Evolutionary conservation across 2,329 filamentous ascomycete species (phyloP).

Genomic region (Curvularia lunata): DNA sequence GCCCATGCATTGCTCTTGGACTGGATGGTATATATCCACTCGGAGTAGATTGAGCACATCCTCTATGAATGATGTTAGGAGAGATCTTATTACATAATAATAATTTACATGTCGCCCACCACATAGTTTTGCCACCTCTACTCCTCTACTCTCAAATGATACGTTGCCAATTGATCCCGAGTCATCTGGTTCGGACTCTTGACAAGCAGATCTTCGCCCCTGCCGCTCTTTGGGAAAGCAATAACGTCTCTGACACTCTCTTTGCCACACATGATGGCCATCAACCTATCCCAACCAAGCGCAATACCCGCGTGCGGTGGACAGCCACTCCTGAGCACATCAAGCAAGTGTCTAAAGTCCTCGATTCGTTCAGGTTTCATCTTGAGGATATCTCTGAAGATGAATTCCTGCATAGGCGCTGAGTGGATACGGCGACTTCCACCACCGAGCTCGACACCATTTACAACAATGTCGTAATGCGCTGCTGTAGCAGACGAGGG

Average conservation of each 20-base stretch:
- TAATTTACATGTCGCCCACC: background rate
- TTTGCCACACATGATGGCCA: slow-evolving; percentile 78
- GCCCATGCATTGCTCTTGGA: background rate
- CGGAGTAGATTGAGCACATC: background rate
- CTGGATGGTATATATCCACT: background rate
- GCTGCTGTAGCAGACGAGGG: slow-evolving; percentile 78
- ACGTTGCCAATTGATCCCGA: slow-evolving; percentile 63
- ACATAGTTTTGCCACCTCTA: background rate
- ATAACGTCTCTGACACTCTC: slow-evolving; percentile 90
- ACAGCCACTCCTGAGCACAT: slow-evolving; percentile 82
- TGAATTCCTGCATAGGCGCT: slow-evolving; percentile 79
- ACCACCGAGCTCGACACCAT: slow-evolving; percentile 91
- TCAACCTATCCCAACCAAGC: slow-evolving; percentile 85
- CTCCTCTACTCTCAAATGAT: slow-evolving; percentile 57
- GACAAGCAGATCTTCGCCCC: slow-evolving; percentile 84
- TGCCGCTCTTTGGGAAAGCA: slow-evolving; percentile 93
- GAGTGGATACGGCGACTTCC: slow-evolving; percentile 92
- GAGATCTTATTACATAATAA: background rate
- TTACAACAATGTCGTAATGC: slow-evolving; percentile 95
- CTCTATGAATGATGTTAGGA: background rate
- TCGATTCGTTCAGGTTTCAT: slow-evolving; percentile 74
- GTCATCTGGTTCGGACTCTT: slow-evolving; percentile 75
- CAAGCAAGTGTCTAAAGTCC: slow-evolving; percentile 84
- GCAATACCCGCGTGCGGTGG: slow-evolving; percentile 95
- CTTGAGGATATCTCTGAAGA: slow-evolving; percentile 82